A percentile compares a stretch with the other conserved stretches of the same genome.
phyloP scores from a whole-genome alignment of 2,329 filamentous ascomycete genomes.

The Ophioceras dolichostomum region DNA sequence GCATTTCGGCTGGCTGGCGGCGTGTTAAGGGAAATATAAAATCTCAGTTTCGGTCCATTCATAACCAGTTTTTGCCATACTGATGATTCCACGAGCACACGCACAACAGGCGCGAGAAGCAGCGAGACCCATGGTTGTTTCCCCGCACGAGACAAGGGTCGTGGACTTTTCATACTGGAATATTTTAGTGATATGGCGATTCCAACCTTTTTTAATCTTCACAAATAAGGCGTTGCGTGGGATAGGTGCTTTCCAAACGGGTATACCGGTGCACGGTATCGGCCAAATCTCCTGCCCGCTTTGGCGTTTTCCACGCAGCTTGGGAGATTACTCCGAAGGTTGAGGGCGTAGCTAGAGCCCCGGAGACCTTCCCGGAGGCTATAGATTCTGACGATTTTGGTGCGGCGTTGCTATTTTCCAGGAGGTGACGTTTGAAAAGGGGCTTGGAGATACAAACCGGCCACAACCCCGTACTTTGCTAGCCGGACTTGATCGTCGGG shows the following conservation, averaged over 20 bases:
- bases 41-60: too few species aligned
- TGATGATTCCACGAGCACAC: too few species aligned
- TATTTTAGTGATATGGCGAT: neutral
- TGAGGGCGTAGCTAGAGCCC: neutral
- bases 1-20: conserved; percentile 4
- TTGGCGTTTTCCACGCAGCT: neutral
- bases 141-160: too few species aligned
- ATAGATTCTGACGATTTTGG: neutral
- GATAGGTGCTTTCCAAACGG: too few species aligned
- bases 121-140: too few species aligned
- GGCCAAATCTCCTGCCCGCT: neutral
- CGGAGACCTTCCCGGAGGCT: neutral
- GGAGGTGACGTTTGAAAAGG: neutral
- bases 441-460: neutral
- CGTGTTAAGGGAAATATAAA: conserved; percentile 4
- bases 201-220: neutral
- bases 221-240: neutral
- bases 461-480: conserved; percentile 1
- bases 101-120: too few species aligned
- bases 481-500: neutral
- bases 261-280: neutral
- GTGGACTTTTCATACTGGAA: too few species aligned
- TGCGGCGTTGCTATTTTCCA: neutral
- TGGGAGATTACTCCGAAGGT: neutral
- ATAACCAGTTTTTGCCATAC: too few species aligned